These are phyloP conservation scores for Rickenella mellea DNA, from an alignment of 768 basidiomycete genomes.

Conservation along the genomic window DNA sequence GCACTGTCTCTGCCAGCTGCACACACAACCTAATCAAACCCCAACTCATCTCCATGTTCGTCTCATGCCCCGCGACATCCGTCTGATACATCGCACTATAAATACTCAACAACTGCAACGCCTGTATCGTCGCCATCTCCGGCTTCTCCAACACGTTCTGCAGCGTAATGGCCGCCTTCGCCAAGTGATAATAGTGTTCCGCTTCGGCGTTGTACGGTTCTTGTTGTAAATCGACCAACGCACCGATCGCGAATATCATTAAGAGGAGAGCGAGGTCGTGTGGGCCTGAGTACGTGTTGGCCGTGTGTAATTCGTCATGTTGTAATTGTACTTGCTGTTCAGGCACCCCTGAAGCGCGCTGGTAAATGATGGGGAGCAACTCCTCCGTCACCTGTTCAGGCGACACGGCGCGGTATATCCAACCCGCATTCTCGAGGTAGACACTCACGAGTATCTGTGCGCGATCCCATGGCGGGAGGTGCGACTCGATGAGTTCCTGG, in stretches of 20 bases:
- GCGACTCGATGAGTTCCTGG: conserved; percentile 39
- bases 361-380: conserved; percentile 32
- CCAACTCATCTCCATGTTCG: conserved; percentile 70
- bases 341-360: conserved; percentile 32
- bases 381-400: conserved; percentile 45
- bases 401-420: conserved; percentile 71
- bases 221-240: conserved; percentile 52
- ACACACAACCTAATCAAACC: conserved; percentile 51
- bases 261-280: conserved; percentile 57
- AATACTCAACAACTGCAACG: conserved; percentile 57
- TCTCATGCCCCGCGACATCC: conserved; percentile 39
- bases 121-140: conserved; percentile 30
- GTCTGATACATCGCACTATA: conserved; percentile 56
- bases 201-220: conserved; percentile 62
- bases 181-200: conserved; percentile 47
- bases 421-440: conserved; percentile 66
- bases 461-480: conserved; percentile 45
- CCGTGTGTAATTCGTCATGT: conserved; percentile 54
- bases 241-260: conserved; percentile 67
- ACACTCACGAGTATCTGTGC: conserved; percentile 49
- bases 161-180: conserved; percentile 54
- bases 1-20: conserved; percentile 55
- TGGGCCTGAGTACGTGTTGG: conserved; percentile 55
- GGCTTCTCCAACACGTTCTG: conserved; percentile 53
- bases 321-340: conserved; percentile 32